A percentile compares a stretch with the other conserved stretches of the same genome.
Conservation (phyloP, 2,329 filamentous ascomycete genomes). For the Lojkania enalia region DNA sequence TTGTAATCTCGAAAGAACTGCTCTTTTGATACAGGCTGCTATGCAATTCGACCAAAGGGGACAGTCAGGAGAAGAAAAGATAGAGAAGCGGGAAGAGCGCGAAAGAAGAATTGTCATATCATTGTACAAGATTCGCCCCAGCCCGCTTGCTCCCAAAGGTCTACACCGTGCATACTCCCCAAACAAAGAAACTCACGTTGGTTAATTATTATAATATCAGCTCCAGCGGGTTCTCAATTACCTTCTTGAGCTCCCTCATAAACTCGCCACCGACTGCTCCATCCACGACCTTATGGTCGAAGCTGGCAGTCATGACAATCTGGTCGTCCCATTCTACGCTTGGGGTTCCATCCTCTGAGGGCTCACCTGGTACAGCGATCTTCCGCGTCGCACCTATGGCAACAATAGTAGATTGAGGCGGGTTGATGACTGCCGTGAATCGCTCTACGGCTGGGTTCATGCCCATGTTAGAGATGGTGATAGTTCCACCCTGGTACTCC, state of each 20-base stretch:
- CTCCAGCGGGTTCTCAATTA: slow-evolving; percentile 94
- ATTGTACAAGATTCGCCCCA: slow-evolving; percentile 33
- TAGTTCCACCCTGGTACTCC: slow-evolving; percentile 98
- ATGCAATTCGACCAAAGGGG: slow-evolving; percentile 12
- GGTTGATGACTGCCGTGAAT: slow-evolving; percentile 99
- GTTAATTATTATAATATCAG: slow-evolving; percentile 71
- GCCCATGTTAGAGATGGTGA: slow-evolving; percentile 99
- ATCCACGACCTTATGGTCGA: slow-evolving; percentile 99
- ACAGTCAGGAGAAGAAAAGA: slow-evolving; percentile 1
- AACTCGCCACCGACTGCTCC: slow-evolving; percentile 96
- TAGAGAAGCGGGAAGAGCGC: slow-evolving; percentile 9
- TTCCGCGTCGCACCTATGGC: slow-evolving; percentile 94
- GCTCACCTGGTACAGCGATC: slow-evolving; percentile 85
- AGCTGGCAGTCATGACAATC: slow-evolving; percentile 91
- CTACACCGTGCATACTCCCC: slow-evolving; percentile 23
- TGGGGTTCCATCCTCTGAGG: slow-evolving; percentile 72
- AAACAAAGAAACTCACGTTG: slow-evolving; percentile 5
- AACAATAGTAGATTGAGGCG: slow-evolving; percentile 92
- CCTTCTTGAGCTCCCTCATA: slow-evolving; percentile 96
- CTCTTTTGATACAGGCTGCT: slow-evolving; percentile 16
- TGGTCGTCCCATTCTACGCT: slow-evolving; percentile 91
- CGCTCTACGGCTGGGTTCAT: slow-evolving; percentile 97
- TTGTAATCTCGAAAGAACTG: slow-evolving; percentile 2
- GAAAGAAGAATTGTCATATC: slow-evolving; percentile 25
- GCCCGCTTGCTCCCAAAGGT: slow-evolving; percentile 24